Percentiles rank a stretch among this genome's conserved stretches.
Conservation (phyloP, 495 filamentous ascomycete species). For the Trichoderma virens region DNA sequence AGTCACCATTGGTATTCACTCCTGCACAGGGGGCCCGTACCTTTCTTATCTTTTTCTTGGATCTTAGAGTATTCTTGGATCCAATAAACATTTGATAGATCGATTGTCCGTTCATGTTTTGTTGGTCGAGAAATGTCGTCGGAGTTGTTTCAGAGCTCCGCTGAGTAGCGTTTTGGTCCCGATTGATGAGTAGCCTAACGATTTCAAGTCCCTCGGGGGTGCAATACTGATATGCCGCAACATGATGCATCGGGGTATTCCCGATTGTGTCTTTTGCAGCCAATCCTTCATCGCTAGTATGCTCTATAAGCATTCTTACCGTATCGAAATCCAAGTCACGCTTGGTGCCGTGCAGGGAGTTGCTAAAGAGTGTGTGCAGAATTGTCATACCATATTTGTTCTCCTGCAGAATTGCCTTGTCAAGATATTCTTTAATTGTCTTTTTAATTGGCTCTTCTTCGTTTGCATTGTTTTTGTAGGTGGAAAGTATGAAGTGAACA, state of each 20-base stretch:
- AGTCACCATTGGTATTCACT: too few species aligned
- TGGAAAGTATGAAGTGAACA: too few species aligned
- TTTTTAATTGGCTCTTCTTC: too few species aligned
- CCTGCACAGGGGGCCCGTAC: too few species aligned
- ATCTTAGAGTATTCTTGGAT: background rate
- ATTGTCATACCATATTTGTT: too few species aligned
- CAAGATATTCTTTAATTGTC: too few species aligned
- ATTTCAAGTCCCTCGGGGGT: background rate
- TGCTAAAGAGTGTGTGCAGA: too few species aligned
- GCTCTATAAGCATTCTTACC: too few species aligned
- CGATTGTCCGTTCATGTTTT: background rate
- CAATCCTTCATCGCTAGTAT: background rate
- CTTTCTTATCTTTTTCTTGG: background rate
- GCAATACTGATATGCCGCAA: background rate
- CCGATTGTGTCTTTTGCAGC: background rate
- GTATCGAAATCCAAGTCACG: background rate
- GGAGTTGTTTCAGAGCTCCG: background rate
- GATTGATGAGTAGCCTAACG: background rate
- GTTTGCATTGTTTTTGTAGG: too few species aligned
- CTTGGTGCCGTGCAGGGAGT: too few species aligned
- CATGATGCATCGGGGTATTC: background rate
- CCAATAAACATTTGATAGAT: background rate
- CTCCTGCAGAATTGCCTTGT: too few species aligned
- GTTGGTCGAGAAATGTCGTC: background rate
- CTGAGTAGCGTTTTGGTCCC: background rate